Percentiles rank a stretch among this genome's conserved stretches.
phyloP scores from a whole-genome alignment of 1,139 yeast species.

The Taphrina pruni region DNA sequence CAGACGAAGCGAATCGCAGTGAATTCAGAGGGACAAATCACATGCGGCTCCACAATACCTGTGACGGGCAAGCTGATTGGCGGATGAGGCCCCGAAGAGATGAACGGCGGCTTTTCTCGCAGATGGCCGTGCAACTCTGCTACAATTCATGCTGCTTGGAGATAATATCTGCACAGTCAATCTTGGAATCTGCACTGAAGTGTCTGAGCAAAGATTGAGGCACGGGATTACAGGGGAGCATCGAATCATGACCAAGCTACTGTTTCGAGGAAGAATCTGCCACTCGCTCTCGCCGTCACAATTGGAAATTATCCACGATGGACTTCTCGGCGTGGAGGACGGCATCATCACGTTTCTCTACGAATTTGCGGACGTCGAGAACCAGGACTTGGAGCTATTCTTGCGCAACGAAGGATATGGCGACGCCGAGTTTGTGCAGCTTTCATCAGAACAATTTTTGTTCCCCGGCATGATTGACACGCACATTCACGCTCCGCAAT shows the following conservation, averaged over 20 bases:
- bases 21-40: background rate
- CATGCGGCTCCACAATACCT: background rate
- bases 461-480: constrained; percentile 95
- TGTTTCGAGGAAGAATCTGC: constrained; percentile 59
- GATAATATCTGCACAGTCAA: too few relatives aligned
- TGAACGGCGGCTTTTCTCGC: constrained; percentile 1
- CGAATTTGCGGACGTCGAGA: constrained; percentile 31
- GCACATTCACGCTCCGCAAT: constrained; percentile 96
- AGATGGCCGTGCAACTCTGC: constrained; percentile 3
- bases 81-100: background rate
- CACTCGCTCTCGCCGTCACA: constrained; percentile 61
- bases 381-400: constrained; percentile 10
- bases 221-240: background rate
- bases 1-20: too few relatives aligned
- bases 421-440: constrained; percentile 18
- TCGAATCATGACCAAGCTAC: constrained; percentile 17
- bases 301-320: constrained; percentile 58
- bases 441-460: constrained; percentile 48
- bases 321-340: constrained; percentile 63
- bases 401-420: constrained; percentile 20
- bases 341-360: constrained; percentile 60
- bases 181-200: too few relatives aligned
- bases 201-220: too few relatives aligned
- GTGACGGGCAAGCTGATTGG: background rate
- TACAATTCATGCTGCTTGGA: too few relatives aligned